A percentile compares a stretch with the other conserved stretches of the same genome.
Evolutionary conservation across 371 early-diverging fungal species (phyloP).

Genomic region (Apophysomyces elegans): DNA sequence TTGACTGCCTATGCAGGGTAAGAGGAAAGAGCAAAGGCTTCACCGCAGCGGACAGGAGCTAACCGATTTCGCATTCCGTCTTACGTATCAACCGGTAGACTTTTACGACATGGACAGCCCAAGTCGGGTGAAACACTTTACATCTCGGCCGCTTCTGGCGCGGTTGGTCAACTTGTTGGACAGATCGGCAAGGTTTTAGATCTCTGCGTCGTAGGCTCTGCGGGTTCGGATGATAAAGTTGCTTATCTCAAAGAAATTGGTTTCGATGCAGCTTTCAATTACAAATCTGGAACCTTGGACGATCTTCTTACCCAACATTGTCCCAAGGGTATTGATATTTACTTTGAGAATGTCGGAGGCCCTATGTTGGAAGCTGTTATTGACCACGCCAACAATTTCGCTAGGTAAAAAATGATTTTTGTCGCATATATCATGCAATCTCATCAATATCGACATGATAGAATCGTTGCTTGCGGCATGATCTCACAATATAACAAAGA

Average conservation of each 20-base stretch:
- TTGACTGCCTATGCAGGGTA: slow-evolving; percentile 48
- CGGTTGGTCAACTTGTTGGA: slow-evolving; percentile 62
- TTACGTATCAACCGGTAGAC: neutral
- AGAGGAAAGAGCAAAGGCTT: neutral
- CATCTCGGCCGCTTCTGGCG: slow-evolving; percentile 63
- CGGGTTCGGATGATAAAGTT: slow-evolving; percentile 84
- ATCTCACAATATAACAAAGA: slow-evolving; percentile 72
- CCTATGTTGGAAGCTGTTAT: slow-evolving; percentile 71
- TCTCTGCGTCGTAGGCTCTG: slow-evolving; percentile 77
- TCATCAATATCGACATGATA: neutral
- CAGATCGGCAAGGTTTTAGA: slow-evolving; percentile 76
- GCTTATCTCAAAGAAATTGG: slow-evolving; percentile 65
- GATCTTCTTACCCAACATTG: slow-evolving; percentile 51
- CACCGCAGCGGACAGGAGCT: neutral
- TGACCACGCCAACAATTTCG: slow-evolving; percentile 53
- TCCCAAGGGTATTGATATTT: slow-evolving; percentile 77
- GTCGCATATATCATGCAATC: neutral
- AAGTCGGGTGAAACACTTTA: slow-evolving; percentile 57
- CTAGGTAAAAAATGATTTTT: slow-evolving; percentile 32
- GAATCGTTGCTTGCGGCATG: slow-evolving; percentile 66
- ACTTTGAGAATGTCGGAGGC: slow-evolving; percentile 79
- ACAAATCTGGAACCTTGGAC: slow-evolving; percentile 65
- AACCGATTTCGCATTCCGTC: slow-evolving; percentile 8
- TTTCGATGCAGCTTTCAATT: slow-evolving; percentile 83
- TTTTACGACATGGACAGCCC: slow-evolving; percentile 36